These are phyloP conservation scores for Phoma sp. DNA, from an alignment of 2,329 filamentous ascomycete genomes.

Conservation along the genomic window DNA sequence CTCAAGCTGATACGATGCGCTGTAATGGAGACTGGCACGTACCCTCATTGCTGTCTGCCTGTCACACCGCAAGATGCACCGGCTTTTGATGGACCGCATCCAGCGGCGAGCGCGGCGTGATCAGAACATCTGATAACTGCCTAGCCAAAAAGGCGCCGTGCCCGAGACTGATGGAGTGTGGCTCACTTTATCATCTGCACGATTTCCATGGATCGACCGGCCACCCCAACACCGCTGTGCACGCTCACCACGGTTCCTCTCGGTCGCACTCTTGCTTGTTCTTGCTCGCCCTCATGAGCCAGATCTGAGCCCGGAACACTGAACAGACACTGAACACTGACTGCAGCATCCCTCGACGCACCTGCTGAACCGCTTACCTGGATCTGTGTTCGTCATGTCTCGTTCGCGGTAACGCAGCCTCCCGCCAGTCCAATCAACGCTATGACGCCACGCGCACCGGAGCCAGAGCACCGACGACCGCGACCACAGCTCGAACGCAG, in stretches of 20 bases:
- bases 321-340: background rate
- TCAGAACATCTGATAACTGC: conserved; percentile 7
- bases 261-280: no score
- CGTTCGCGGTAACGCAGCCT: conserved; percentile 9
- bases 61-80: conserved; percentile 18
- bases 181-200: conserved; percentile 16
- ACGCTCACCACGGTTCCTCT: conserved; percentile 1
- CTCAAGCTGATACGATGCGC: no score
- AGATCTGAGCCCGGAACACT: no score
- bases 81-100: conserved; percentile 7
- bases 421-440: conserved; percentile 33
- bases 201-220: conserved; percentile 10
- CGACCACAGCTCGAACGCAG: conserved; percentile 40
- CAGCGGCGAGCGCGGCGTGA: conserved; percentile 19
- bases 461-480: conserved; percentile 28
- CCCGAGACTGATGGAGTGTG: conserved; percentile 19
- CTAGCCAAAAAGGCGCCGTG: conserved; percentile 18
- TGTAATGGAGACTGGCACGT: no score
- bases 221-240: conserved; percentile 5
- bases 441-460: conserved; percentile 40
- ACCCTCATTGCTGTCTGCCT: no score
- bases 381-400: conserved; percentile 15
- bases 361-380: conserved; percentile 1
- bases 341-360: background rate
- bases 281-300: no score